phyloP scores from a whole-genome alignment of 345 rosid species.

The Salix koriyanagi region DNA sequence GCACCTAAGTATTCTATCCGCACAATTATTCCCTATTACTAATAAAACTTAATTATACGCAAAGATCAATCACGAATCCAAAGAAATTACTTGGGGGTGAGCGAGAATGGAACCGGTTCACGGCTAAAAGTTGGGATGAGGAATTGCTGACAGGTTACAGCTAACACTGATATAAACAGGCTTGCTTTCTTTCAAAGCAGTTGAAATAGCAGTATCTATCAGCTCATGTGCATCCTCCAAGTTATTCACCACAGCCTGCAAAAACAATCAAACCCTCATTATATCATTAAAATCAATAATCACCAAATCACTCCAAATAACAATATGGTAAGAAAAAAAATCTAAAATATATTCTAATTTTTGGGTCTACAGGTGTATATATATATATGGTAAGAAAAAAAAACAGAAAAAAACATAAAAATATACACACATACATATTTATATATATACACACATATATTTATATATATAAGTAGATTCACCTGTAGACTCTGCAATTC shows the following conservation, averaged over 20 bases:
- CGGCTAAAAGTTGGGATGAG: slow-evolving; percentile 70
- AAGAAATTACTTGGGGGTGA: slow-evolving; percentile 46
- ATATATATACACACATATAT: too few relatives aligned
- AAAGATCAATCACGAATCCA: not conserved
- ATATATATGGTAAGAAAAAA: too few relatives aligned
- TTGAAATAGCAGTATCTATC: slow-evolving; percentile 72
- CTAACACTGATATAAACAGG: slow-evolving; percentile 73
- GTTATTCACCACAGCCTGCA: slow-evolving; percentile 69
- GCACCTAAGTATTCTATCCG: not conserved
- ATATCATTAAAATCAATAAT: not conserved
- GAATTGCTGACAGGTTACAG: slow-evolving; percentile 63
- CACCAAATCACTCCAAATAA: not conserved
- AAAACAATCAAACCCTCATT: not conserved
- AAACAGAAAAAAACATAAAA: too few relatives aligned
- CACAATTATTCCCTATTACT: not conserved
- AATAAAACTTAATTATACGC: not conserved
- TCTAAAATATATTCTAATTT: too few relatives aligned
- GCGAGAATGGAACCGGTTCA: slow-evolving; percentile 60
- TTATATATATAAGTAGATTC: too few relatives aligned
- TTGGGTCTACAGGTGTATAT: too few relatives aligned
- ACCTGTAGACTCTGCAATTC: too few relatives aligned
- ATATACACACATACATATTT: not conserved
- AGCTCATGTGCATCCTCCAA: slow-evolving; percentile 73
- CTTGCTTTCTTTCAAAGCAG: slow-evolving; percentile 75
- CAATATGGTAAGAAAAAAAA: not conserved